Conservation (phyloP, 768 basidiomycete genomes). For the Candolleomyces aberdarensis region DNA sequence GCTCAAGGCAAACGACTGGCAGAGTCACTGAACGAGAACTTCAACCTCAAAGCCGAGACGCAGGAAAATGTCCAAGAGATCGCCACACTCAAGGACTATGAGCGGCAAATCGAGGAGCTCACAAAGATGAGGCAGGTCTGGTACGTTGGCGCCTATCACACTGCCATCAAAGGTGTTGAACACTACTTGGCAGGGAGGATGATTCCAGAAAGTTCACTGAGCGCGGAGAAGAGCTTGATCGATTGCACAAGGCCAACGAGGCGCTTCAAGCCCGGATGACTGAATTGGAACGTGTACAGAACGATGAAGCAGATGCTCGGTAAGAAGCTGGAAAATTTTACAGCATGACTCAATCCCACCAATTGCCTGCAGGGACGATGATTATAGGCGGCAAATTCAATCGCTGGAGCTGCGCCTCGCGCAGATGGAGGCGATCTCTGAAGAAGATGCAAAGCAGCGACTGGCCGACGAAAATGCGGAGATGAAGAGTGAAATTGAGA, state of each 20-base stretch:
- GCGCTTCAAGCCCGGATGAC: slow-evolving; percentile 67
- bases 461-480: slow-evolving; percentile 56
- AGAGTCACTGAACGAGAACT: slow-evolving; percentile 67
- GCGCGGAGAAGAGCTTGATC: slow-evolving; percentile 54
- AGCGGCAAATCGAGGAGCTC: slow-evolving; percentile 82
- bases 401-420: slow-evolving; percentile 55
- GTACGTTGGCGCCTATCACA: slow-evolving; percentile 36
- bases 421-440: slow-evolving; percentile 42
- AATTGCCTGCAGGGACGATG: slow-evolving; percentile 29
- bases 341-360: not conserved
- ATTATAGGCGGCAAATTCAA: slow-evolving; percentile 58
- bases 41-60: slow-evolving; percentile 67
- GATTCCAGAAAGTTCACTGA: slow-evolving; percentile 72
- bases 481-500: slow-evolving; percentile 47
- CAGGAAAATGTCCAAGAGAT: slow-evolving; percentile 83
- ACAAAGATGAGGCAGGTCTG: slow-evolving; percentile 74
- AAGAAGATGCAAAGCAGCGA: slow-evolving; percentile 45
- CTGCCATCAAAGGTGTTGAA: not conserved
- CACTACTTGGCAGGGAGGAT: slow-evolving; percentile 50
- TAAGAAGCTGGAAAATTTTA: slow-evolving; percentile 25
- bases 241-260: slow-evolving; percentile 54
- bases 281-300: slow-evolving; percentile 51
- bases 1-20: slow-evolving; percentile 69
- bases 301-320: slow-evolving; percentile 57
- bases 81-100: slow-evolving; percentile 78